Percentiles rank a stretch among this genome's conserved stretches.
These are phyloP conservation scores for Cladosporium sp. DNA, from an alignment of 2,329 filamentous ascomycete genomes.

Conservation along the genomic window DNA sequence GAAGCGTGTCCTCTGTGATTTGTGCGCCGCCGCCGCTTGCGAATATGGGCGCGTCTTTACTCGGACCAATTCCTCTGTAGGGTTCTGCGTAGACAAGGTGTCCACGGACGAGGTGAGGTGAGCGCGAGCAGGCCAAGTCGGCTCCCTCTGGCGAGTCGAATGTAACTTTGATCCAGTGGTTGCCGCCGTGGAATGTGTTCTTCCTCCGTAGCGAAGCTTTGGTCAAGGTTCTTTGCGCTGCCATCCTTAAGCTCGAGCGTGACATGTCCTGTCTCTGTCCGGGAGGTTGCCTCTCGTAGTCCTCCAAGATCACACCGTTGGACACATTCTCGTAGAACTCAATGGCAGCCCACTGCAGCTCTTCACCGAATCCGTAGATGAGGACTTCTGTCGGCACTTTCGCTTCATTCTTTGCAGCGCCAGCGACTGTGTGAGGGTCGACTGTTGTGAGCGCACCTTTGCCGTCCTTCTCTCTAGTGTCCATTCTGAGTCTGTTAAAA, in stretches of 20 bases:
- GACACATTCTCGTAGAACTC: constrained; percentile 85
- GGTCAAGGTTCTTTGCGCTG: constrained; percentile 67
- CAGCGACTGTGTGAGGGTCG: constrained; percentile 26
- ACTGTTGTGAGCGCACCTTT: constrained; percentile 31
- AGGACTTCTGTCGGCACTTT: constrained; percentile 74
- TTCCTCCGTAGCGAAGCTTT: constrained; percentile 74
- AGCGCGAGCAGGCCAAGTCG: constrained; percentile 49
- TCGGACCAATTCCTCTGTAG: constrained; percentile 47
- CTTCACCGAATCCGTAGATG: constrained; percentile 76
- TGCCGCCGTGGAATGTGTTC: constrained; percentile 77
- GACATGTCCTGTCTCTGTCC: constrained; percentile 67
- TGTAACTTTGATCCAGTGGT: constrained; percentile 77
- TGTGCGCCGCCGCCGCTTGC: constrained; percentile 39
- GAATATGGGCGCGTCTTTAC: constrained; percentile 44
- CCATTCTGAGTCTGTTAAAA: constrained; percentile 40
- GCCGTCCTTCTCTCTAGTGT: constrained; percentile 28
- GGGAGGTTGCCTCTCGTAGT: constrained; percentile 85
- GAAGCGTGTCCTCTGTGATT: constrained; percentile 30
- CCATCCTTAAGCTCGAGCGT: constrained; percentile 69
- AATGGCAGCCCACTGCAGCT: constrained; percentile 76
- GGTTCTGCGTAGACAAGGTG: constrained; percentile 50
- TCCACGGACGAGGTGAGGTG: constrained; percentile 49
- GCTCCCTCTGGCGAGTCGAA: constrained; percentile 52
- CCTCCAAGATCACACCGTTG: constrained; percentile 79
- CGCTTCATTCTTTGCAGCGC: constrained; percentile 40